Evolutionary conservation across 257 asterid genomes (phyloP), one percentile per base, ranked within the genome.

Genomic region (Capsicum chinense): DNA sequence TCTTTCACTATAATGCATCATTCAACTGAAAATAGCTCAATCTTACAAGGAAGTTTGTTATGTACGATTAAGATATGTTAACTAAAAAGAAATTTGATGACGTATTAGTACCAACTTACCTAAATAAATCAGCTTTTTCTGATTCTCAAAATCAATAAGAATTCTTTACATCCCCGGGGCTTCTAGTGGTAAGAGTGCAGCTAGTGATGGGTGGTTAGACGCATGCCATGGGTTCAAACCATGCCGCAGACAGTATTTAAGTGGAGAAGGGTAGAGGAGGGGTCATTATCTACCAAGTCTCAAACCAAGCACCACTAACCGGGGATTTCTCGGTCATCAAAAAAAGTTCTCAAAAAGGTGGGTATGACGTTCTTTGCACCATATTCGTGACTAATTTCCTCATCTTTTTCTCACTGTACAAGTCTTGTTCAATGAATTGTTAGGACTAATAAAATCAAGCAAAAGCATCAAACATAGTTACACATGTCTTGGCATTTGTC

Each of bases 361-460:
- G 56, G 35, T 69, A 69, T 69, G 56, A 42, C 42, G 15, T 39
- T 69, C 79, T 42, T 42, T 42, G 56, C 56, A 26, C 79, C 79
- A 42, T 69, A 42, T 69, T 69, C 16, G 11, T 7, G 14, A 42
- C 79, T 16, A 69, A 42, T 42, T 69, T 69, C 79, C 79, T 39
- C 17, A 69, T 69, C 35, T 16, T 16, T 69, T 42, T 33, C 56
- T 69, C 17, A 42, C 54, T n/a, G 12, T 69, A 69, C 33, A 15
- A 69, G 78, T 39, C 78, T 69, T 39, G 78, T 69, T 69, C 54
- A 69, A 69, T 69, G 56, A n/a, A 16, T 69, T 68, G 56, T 17
- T 16, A 69, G 79, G 79, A 2, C 79, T 44, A 42, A 42, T 8
- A 15, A 52, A 69, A 69, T 69, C 56, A 42, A 69, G 79, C 79